phyloP scores from a whole-genome alignment of 306 rosid genomes.

The Begonia masoniana region DNA sequence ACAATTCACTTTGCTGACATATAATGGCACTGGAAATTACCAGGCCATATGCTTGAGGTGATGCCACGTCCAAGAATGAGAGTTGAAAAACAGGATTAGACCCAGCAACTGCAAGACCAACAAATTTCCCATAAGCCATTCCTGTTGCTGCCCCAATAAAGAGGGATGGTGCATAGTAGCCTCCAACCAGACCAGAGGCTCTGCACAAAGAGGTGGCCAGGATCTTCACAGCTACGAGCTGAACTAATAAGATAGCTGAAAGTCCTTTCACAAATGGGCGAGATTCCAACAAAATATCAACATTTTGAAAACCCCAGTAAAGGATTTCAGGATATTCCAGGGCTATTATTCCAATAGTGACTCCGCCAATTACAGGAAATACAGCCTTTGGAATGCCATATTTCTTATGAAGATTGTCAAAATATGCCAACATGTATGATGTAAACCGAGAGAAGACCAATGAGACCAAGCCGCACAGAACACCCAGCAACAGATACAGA shows the following conservation, averaged over 20 bases:
- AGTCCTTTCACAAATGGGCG: constrained; percentile 65
- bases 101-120: constrained; percentile 47
- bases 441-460: constrained; percentile 71
- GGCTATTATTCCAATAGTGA: constrained; percentile 73
- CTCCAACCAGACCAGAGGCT: constrained; percentile 92
- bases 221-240: constrained; percentile 71
- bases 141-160: constrained; percentile 94
- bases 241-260: constrained; percentile 64
- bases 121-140: constrained; percentile 80
- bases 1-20: constrained; percentile 6
- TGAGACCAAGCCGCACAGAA: constrained; percentile 78
- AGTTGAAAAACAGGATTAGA: constrained; percentile 38
- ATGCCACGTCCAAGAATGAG: constrained; percentile 78
- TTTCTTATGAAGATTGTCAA: constrained; percentile 47
- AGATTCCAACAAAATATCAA: constrained; percentile 83
- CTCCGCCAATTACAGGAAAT: constrained; percentile 75
- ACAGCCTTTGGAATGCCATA: constrained; percentile 41
- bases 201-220: constrained; percentile 79
- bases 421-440: constrained; percentile 41
- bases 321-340: constrained; percentile 86
- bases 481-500: constrained; percentile 79
- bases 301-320: constrained; percentile 94
- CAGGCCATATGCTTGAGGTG: constrained; percentile 97
- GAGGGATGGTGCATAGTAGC: constrained; percentile 91
- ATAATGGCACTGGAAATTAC: constrained; percentile 30